Evolutionary conservation across 345 rosid genomes (phyloP), one percentile per base, ranked within the genome.

Genomic region (Hypericum perforatum): DNA sequence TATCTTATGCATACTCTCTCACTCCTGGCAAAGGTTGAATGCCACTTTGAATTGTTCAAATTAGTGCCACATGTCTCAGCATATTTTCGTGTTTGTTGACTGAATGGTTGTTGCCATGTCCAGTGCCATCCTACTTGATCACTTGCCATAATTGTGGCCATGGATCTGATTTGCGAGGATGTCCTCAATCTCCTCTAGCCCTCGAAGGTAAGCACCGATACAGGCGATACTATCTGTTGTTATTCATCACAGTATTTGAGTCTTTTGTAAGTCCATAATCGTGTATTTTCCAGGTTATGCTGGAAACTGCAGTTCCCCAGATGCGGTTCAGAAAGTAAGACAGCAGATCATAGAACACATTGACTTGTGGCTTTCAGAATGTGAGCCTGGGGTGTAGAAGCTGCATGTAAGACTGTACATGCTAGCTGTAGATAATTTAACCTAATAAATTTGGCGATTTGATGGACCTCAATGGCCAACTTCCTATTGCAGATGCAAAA

Each of bases 81-180:
- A n/a, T n/a, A n/a, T n/a, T 32, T 51, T 10, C 37, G n/a, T 11
- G 11, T 51, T 9, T 51, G 40, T 51, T 11, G 38, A 37, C 15
- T 54, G 37, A 40, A 46, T 8, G 41, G 37, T 59, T 41, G 52
- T 74, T 37, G 13, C 53, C 65, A 40, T 53, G 62, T 71, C 0
- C 78, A 76, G 80, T 78, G 86, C 84, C 85, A 11, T 74, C 90
- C 41, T 91, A 74, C 56, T 36, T 84, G 44, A 65, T 91, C 45
- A 57, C 81, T 15, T 91, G 98, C 45, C 82, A 82, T 61, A 91
- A 91, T 60, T 91, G 98, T 50, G 96, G 98, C 43, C 96, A 91
- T 70, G 98, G 96, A 75, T 78, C 86, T 73, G 98, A 91, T 63
- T 54, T 87, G 73, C 80, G 92, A 58, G 98, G 98, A 55, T 87